These are phyloP conservation scores for Fusarium verticillioides DNA, from an alignment of 2,329 filamentous ascomycete genomes.

Conservation along the genomic window DNA sequence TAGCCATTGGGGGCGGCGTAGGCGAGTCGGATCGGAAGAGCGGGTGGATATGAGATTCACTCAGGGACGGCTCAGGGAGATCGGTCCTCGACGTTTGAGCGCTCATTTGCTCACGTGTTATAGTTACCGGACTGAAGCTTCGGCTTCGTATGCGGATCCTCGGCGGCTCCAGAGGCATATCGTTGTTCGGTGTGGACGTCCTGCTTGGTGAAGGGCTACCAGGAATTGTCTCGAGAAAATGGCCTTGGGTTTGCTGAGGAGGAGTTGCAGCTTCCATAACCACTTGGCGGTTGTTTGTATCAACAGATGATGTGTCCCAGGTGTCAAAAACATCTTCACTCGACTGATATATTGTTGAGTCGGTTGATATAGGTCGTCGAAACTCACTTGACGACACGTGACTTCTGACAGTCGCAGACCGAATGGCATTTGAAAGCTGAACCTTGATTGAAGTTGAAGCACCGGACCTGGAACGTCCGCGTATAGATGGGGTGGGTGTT, in stretches of 20 bases:
- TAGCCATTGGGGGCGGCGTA: conserved; percentile 71
- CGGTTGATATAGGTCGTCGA: conserved; percentile 60
- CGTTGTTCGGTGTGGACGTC: conserved; percentile 70
- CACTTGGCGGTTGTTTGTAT: conserved; percentile 68
- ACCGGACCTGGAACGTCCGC: conserved; percentile 39
- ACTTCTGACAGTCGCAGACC: conserved; percentile 67
- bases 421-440: conserved; percentile 59
- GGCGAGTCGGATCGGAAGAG: conserved; percentile 80
- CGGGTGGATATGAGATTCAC: conserved; percentile 80
- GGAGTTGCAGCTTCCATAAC: conserved; percentile 62
- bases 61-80: conserved; percentile 54
- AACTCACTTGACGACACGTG: conserved; percentile 60
- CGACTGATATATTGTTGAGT: conserved; percentile 54
- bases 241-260: conserved; percentile 56
- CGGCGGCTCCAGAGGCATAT: conserved; percentile 68
- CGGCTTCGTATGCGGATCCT: conserved; percentile 57
- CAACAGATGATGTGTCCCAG: conserved; percentile 78
- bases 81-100: conserved; percentile 58
- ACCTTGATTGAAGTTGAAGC: conserved; percentile 47
- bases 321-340: conserved; percentile 76
- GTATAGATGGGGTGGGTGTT: conserved; percentile 58
- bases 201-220: conserved; percentile 72
- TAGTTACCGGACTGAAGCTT: conserved; percentile 61
- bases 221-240: conserved; percentile 77
- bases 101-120: conserved; percentile 45